These are phyloP conservation scores for Pichia phayaonensis DNA, from an alignment of 805 yeast genomes.

Conservation along the genomic window DNA sequence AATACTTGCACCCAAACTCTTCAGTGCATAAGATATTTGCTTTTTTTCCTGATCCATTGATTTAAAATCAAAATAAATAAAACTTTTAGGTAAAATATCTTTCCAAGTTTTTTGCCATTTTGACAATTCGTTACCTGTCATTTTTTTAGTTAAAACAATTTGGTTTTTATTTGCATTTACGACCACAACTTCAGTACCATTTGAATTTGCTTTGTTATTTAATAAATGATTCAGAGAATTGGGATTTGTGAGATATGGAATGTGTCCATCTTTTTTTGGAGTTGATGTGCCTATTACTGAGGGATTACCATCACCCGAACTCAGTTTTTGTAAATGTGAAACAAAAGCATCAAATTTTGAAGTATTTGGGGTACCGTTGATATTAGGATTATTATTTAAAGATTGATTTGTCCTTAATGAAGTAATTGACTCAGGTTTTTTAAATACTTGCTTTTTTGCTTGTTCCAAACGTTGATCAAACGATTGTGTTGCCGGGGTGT, in stretches of 20 bases:
- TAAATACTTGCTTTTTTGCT: not conserved
- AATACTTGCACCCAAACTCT: conserved; percentile 46
- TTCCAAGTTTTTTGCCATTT: conserved; percentile 59
- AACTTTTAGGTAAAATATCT: conserved; percentile 46
- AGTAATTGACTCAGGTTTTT: not conserved
- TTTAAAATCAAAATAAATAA: conserved; percentile 49
- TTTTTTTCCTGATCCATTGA: conserved; percentile 29
- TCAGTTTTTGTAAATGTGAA: conserved; percentile 7
- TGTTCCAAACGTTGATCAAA: not conserved
- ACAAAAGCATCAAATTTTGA: not conserved
- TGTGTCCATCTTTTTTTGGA: conserved; percentile 14
- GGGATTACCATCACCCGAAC: conserved; percentile 1
- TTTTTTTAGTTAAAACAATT: conserved; percentile 16
- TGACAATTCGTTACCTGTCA: conserved; percentile 35
- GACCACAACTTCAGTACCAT: not conserved
- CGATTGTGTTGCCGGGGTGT: not conserved
- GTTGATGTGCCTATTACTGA: conserved; percentile 12
- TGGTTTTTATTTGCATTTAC: not conserved
- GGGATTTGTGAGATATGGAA: conserved; percentile 6
- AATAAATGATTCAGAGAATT: not conserved
- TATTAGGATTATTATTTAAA: not conserved
- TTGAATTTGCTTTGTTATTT: not conserved
- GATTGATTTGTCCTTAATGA: not conserved
- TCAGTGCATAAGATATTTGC: conserved; percentile 28
- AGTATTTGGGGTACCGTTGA: not conserved